Evolutionary conservation across 2,329 filamentous ascomycete species (phyloP), one percentile per base, ranked within the genome.

Genomic region (Scedosporium aurantiacum): DNA sequence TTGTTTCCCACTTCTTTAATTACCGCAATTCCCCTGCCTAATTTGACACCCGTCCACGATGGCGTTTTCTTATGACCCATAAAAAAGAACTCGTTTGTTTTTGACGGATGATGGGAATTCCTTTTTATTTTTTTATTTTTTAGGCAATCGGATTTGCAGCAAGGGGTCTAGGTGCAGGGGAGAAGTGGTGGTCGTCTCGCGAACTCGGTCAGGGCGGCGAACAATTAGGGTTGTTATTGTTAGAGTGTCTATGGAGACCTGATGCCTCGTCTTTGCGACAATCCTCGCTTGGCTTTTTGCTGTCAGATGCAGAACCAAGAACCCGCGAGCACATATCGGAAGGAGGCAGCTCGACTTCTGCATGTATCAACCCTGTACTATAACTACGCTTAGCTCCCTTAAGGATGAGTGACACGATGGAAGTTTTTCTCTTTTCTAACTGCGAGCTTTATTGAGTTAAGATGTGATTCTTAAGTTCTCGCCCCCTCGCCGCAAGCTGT

Each of bases 11-110:
- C 50, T 37, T 32, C 54, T 57, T 23, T 57, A 57, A 57, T 57
- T 37, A 57, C 32, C n/a, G 16, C 70, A 78, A 78, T 78, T 78
- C 69, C 67, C 71, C 70, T 70, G 68, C 68, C 65, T 58, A 60
- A 60, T 55, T 63, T 52, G 43, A 59, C 41, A 40, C 41, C 54
- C 55, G 25, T 52, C 58, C 47, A n/a, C 47, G 47, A 57, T 47
- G 43, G 60, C 62, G 62, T 55, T 45, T 59, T 61, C 60, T 27
- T 28, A 43, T 28, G 32, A 60, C 37, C 32, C 32, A 14, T 23
- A 60, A 8, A 61, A 52, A 27, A 57, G 16, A 57, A 58, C 61
- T 41, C 41, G 58, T 60, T 58, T 58, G 43, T 50, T 58, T 57
- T 50, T 50, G 55, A 57, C 56, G 60, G 56, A 58, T 56, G 28